Evolutionary conservation across 2,329 filamentous ascomycete species (phyloP).

Genomic region (Arthrobotrys entomopaga): DNA sequence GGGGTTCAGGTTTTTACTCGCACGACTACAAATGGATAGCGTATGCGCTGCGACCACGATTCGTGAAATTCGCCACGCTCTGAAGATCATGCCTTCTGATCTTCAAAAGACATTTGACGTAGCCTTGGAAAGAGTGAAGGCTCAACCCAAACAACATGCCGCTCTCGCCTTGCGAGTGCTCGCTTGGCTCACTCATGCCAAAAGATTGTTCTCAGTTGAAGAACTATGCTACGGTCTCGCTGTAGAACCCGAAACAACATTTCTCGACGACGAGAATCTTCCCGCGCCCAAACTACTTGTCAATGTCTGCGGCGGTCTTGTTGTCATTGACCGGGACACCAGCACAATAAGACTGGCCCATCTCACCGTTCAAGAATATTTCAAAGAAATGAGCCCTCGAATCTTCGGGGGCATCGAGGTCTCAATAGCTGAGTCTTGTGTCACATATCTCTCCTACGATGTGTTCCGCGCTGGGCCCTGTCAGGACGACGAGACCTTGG

Average conservation of each 20-base stretch:
- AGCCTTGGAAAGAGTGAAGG: constrained; percentile 30
- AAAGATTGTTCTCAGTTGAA: constrained; percentile 25
- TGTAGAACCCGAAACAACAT: constrained; percentile 29
- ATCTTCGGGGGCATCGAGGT: constrained; percentile 28
- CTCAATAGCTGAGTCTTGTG: constrained; percentile 35
- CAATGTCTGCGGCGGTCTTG: constrained; percentile 42
- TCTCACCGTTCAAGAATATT: constrained; percentile 41
- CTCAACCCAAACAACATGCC: constrained; percentile 39
- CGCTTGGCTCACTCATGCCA: constrained; percentile 37
- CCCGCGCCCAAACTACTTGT: constrained; percentile 36
- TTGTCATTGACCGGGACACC: constrained; percentile 36
- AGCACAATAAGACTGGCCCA: constrained; percentile 32
- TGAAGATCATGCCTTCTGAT: constrained; percentile 46
- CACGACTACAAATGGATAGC: constrained; percentile 38
- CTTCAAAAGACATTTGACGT: constrained; percentile 40
- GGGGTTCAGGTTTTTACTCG: constrained; percentile 25
- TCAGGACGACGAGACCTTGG: constrained; percentile 26
- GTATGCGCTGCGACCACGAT: constrained; percentile 31
- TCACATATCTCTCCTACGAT: constrained; percentile 38
- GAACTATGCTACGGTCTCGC: constrained; percentile 37
- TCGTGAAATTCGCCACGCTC: constrained; percentile 38
- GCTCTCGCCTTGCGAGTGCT: constrained; percentile 28
- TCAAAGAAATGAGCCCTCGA: constrained; percentile 20
- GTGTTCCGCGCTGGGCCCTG: constrained; percentile 23
- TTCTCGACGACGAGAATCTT: constrained; percentile 33